Base-by-base conservation (phyloP, 1,284 basidiomycete genomes). In the Leccinum variabile region DNA sequence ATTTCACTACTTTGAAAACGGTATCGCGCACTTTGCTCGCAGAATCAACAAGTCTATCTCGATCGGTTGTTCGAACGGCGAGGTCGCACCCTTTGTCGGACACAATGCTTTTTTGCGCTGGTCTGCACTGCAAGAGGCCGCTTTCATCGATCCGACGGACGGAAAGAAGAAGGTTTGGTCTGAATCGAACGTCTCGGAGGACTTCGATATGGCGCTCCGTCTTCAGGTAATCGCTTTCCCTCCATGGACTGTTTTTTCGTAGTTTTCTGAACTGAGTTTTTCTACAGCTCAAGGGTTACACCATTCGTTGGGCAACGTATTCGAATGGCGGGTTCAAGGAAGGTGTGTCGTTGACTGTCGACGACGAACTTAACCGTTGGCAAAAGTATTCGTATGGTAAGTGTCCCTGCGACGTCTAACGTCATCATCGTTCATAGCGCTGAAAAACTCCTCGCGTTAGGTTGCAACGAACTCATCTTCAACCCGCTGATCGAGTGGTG, bases 61-160 rank as follows among this genome's bases (percentile, higher is more conserved):
- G 0, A 81, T 90, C 76, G 85, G 85, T 25, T 88, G 86, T 66
- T 86, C 85, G 3, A 92, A 91, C 66, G 91, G 90, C 37, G 91
- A 93, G 76, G 83, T 89, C 32, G 90, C 92, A 1, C 91, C 92
- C 2, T 94, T 94, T 69, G 90, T 95, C 59, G 92, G 93, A 2
- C 93, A 95, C 76, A 94, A 94, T 61, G 92, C 92, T 2, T 94
- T 94, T 78, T 78, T 94, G 30, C 84, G 92, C n/a, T 95, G 93
- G 92, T 84, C 84, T 5, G 92, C 92, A 0, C 76, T 94, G 7
- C 92, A 95, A 72, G 92, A 94, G 57, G 89, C 87, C 1, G 81
- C 88, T 2, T 90, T 90, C 67, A 71, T 89, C 50, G 91, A 94
- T 66, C 75, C 65, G 1, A 54, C 77, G 3, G 85, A 81, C 69